Percentiles rank a stretch among this genome's conserved stretches.
These are phyloP conservation scores for Venturia aucupariae DNA, from an alignment of 2,329 filamentous ascomycete genomes.

Conservation along the genomic window DNA sequence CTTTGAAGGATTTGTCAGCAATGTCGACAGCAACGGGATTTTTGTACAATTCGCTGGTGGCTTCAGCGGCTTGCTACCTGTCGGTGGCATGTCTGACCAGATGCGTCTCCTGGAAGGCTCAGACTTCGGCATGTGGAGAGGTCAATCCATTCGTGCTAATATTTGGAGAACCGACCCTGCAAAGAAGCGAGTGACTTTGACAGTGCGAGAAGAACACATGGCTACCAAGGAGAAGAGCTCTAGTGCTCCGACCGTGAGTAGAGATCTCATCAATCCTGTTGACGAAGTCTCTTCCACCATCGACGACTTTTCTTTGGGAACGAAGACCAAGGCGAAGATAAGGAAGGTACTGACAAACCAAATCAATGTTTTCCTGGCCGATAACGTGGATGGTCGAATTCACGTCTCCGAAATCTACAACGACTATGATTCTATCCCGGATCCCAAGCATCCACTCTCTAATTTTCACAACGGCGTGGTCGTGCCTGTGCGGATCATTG, in stretches of 20 bases:
- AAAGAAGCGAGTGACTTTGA: slow-evolving; percentile 59
- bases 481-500: slow-evolving; percentile 62
- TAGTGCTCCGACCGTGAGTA: slow-evolving; percentile 24
- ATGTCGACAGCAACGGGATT: slow-evolving; percentile 69
- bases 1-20: slow-evolving; percentile 73
- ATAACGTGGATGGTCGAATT: slow-evolving; percentile 84
- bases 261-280: slow-evolving; percentile 48
- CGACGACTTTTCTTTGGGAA: slow-evolving; percentile 67
- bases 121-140: slow-evolving; percentile 69
- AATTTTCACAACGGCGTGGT: slow-evolving; percentile 60
- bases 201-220: slow-evolving; percentile 44
- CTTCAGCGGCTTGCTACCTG: slow-evolving; percentile 70
- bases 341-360: slow-evolving; percentile 85
- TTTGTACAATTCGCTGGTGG: slow-evolving; percentile 83
- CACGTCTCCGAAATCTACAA: slow-evolving; percentile 89
- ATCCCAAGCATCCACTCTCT: slow-evolving; percentile 71
- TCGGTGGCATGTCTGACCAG: slow-evolving; percentile 65
- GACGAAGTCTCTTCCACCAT: slow-evolving; percentile 55
- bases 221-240: slow-evolving; percentile 25
- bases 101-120: slow-evolving; percentile 46
- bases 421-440: slow-evolving; percentile 73
- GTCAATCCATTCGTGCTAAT: slow-evolving; percentile 65
- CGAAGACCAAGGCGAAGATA: slow-evolving; percentile 65
- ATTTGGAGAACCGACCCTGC: slow-evolving; percentile 64
- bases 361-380: slow-evolving; percentile 79